Evolutionary conservation across 2,329 filamentous ascomycete genomes (phyloP).

Genomic region (Xylariaceae sp.): DNA sequence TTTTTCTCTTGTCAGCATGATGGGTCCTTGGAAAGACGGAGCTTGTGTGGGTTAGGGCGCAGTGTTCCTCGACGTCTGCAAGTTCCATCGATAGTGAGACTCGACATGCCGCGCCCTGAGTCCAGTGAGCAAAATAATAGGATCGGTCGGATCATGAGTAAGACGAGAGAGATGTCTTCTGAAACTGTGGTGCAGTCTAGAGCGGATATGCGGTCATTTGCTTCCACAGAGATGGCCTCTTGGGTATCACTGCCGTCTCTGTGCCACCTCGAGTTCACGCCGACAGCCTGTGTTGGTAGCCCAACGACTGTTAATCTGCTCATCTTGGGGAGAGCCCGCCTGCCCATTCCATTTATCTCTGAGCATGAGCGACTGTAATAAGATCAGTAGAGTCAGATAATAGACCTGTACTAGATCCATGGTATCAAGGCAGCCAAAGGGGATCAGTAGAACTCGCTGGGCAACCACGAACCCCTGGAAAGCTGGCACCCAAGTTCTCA

Average conservation of each 20-base stretch:
- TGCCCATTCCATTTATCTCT: background rate
- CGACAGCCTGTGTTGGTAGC: conserved; percentile 15
- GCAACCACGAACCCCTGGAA: background rate
- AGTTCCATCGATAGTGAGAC: background rate
- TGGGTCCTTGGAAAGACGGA: background rate
- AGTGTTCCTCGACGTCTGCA: background rate
- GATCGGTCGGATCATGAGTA: background rate
- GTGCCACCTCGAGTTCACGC: conserved; percentile 17
- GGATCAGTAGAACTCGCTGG: background rate
- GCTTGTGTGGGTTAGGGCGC: background rate
- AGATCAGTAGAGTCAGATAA: no score
- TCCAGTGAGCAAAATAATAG: conserved; percentile 7
- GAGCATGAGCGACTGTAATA: no score
- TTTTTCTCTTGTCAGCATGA: background rate
- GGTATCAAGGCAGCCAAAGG: background rate
- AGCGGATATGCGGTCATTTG: conserved; percentile 3
- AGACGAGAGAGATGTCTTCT: background rate
- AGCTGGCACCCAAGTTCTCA: background rate
- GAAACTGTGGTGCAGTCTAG: conserved; percentile 4
- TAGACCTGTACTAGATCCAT: background rate
- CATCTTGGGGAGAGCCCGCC: background rate
- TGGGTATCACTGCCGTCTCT: conserved; percentile 21
- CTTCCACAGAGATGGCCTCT: conserved; percentile 3
- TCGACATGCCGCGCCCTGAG: conserved; percentile 1
- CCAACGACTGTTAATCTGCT: background rate